phyloP scores from a whole-genome alignment of 306 rosid species.

The Prosopis cineraria region DNA sequence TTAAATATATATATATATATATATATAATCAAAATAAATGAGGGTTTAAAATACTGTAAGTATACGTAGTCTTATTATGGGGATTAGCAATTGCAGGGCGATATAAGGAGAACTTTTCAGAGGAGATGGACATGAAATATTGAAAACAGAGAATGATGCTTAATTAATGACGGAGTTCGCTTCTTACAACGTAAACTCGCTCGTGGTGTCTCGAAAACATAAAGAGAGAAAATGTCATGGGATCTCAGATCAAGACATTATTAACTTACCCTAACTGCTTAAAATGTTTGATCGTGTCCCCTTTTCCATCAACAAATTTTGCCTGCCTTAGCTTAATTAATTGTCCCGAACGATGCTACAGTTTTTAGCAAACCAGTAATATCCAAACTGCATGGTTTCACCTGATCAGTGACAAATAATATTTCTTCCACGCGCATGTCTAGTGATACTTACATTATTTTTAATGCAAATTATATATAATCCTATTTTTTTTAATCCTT shows the following conservation, averaged over 20 bases:
- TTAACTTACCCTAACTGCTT: not conserved
- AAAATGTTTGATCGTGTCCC: conserved; percentile 10
- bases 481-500: no score
- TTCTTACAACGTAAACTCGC: conserved; percentile 6
- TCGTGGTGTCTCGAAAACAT: conserved; percentile 20
- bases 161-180: not conserved
- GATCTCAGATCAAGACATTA: conserved; percentile 10
- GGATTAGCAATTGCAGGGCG: not conserved
- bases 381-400: conserved; percentile 19
- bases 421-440: no score
- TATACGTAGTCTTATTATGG: not conserved
- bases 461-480: no score
- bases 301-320: conserved; percentile 8
- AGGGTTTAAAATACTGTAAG: not conserved
- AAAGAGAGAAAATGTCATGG: not conserved
- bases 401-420: not conserved
- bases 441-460: no score
- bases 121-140: conserved; percentile 8
- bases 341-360: not conserved
- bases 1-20: not conserved
- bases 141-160: not conserved
- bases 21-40: not conserved
- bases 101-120: not conserved
- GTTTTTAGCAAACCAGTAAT: not conserved
- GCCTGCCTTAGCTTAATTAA: not conserved